phyloP scores from a whole-genome alignment of 495 filamentous ascomycete genomes.

The Penicillium antarcticum region DNA sequence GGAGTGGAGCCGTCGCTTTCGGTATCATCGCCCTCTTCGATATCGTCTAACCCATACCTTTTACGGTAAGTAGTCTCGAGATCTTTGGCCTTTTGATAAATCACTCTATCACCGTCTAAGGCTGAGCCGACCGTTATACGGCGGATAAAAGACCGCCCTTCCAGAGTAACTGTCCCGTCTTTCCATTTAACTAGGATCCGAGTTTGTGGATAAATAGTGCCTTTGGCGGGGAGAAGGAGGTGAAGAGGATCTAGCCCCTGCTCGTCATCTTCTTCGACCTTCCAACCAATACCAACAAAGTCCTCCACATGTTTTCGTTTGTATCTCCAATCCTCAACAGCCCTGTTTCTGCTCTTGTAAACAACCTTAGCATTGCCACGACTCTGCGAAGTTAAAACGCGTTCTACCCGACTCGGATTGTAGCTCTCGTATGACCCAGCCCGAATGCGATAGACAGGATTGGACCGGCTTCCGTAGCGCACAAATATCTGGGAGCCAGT shows the following conservation, averaged over 20 bases:
- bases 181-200: conserved; percentile 20
- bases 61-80: conserved; percentile 8
- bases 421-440: conserved; percentile 18
- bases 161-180: conserved; percentile 15
- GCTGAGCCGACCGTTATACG: conserved; percentile 11
- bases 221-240: conserved; percentile 3
- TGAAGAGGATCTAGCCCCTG: conserved; percentile 8
- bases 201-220: conserved; percentile 19
- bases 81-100: conserved; percentile 22
- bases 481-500: conserved; percentile 21
- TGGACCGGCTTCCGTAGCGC: conserved; percentile 8
- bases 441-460: conserved; percentile 17
- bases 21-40: conserved; percentile 1
- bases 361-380: conserved; percentile 12
- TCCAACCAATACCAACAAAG: conserved; percentile 20
- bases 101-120: conserved; percentile 14
- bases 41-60: not conserved
- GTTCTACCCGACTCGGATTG: conserved; percentile 4
- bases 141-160: conserved; percentile 19
- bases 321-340: conserved; percentile 18
- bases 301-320: conserved; percentile 12
- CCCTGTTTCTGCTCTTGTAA: conserved; percentile 1
- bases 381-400: conserved; percentile 7
- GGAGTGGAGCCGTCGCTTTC: not conserved
- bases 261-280: conserved; percentile 22